Evolutionary conservation across 805 yeast genomes (phyloP).

Genomic region (Ogataea paraovalis): DNA sequence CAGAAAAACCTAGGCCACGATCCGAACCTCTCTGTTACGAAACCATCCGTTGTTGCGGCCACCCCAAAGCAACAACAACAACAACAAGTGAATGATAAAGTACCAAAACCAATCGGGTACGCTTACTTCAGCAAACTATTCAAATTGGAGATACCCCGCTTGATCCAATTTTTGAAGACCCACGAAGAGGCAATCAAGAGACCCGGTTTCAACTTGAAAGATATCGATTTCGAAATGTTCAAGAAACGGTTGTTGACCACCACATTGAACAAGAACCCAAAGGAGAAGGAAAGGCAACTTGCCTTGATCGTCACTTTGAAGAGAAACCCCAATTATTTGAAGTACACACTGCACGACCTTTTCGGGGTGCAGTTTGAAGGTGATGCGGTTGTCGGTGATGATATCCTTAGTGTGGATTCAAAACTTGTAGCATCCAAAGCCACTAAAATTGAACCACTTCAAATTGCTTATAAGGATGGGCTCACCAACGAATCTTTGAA

Average conservation of each 20-base stretch:
- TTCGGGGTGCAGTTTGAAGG: background rate
- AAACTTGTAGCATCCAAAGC: background rate
- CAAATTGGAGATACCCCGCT: constrained; percentile 14
- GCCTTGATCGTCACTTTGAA: constrained; percentile 18
- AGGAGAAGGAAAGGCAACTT: constrained; percentile 10
- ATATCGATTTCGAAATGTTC: constrained; percentile 4
- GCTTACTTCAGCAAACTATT: constrained; percentile 18
- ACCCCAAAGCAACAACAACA: background rate
- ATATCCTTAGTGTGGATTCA: too few relatives aligned
- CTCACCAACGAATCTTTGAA: too few relatives aligned
- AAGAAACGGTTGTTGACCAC: constrained; percentile 5
- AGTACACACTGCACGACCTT: constrained; percentile 8
- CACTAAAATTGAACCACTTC: too few relatives aligned
- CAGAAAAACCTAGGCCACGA: background rate
- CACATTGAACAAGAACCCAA: constrained; percentile 6
- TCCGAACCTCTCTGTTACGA: background rate
- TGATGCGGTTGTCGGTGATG: too few relatives aligned
- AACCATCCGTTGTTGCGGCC: too few relatives aligned
- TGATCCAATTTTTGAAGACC: constrained; percentile 5
- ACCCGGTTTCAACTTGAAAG: background rate
- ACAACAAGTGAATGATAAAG: too few relatives aligned
- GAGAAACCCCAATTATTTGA: constrained; percentile 19
- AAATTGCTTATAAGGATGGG: too few relatives aligned
- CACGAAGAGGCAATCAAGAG: too few relatives aligned
- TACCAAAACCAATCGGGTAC: constrained; percentile 20